Evolutionary conservation across 2,329 filamentous ascomycete genomes (phyloP).

Genomic region (Colletotrichum eremochloae): DNA sequence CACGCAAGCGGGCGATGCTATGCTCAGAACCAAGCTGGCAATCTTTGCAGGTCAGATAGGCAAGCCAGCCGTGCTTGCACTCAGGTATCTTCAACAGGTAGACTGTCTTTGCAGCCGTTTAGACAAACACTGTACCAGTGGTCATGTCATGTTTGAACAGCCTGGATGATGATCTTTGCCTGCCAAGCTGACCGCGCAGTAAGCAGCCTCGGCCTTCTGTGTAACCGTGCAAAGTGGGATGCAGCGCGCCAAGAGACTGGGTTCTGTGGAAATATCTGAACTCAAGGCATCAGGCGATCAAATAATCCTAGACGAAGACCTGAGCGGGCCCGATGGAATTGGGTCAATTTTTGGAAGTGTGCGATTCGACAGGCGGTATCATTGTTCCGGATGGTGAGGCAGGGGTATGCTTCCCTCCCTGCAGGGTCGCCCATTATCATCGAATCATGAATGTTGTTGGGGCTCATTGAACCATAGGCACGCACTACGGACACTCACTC

Average conservation of each 20-base stretch:
- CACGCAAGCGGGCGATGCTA: constrained; percentile 11
- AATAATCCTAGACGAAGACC: not conserved
- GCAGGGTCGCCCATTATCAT: not conserved
- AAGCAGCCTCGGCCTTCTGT: not conserved
- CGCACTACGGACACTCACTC: not conserved
- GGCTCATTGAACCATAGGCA: not conserved
- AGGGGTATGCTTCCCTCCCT: constrained; percentile 6
- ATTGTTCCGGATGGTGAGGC: not conserved
- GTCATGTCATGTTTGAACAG: not conserved
- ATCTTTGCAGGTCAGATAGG: not conserved
- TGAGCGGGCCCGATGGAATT: not conserved
- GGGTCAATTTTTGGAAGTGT: constrained; percentile 1
- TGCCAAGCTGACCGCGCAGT: not conserved
- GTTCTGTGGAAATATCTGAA: not conserved
- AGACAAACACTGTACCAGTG: not conserved
- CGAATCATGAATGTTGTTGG: not conserved
- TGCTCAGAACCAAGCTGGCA: constrained; percentile 4
- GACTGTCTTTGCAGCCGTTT: not conserved
- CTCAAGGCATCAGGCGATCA: constrained; percentile 1
- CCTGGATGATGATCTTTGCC: not conserved
- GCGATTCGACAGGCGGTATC: not conserved
- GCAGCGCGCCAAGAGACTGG: not conserved
- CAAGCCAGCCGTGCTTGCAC: constrained; percentile 10
- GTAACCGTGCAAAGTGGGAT: not conserved
- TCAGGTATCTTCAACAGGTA: not conserved